Base-by-base conservation (phyloP, 2,329 filamentous ascomycete genomes). In the Simplicillium aogashimaense region DNA sequence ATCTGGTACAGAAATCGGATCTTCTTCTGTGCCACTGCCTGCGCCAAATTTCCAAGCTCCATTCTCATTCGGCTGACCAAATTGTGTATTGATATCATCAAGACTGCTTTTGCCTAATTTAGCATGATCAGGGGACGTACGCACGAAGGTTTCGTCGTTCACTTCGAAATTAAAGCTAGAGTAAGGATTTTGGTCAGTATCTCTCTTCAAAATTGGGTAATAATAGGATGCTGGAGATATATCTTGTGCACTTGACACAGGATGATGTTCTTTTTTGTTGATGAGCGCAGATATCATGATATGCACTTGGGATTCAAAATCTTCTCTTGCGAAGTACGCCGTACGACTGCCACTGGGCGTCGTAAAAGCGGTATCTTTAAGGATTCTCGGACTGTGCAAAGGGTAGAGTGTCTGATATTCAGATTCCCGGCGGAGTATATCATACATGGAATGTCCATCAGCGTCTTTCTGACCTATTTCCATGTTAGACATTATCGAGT, bases 1-100 rank as follows among this genome's bases (percentile, higher is more conserved):
- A 37, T 60, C 63, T 30, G 56, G 36, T 31, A 50, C 39, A 39
- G 44, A 46, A 32, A 25, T 25, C 6, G 20, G 20, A 25, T 47
- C 60, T 50, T 50, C 56, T 13, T 42, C 49, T 15, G 50, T 46
- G 9, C 52, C 53, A 29, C 59, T 60, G 5, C 73, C 72, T 11
- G 74, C 74, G 40, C 59, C 74, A 46, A 78, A 78, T 41, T 70
- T 61, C 67, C 66, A 74, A 15, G 59, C 55, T 29, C 60, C 56
- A 5, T 60, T 48, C 34, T 60, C 54, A 15, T 76, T 68, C 12
- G 69, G 67, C 4, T 70, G 61, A 15, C 67, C 68, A 55, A 81
- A 81, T 31, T 62, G 72, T 14, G 76, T 81, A 54, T 77, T 76
- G 48, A 81, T 81, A 38, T 72, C 75, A 42, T 81, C 75, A 15